Conservation (phyloP, 2,329 filamentous ascomycete species). For the Nemania sp. region DNA sequence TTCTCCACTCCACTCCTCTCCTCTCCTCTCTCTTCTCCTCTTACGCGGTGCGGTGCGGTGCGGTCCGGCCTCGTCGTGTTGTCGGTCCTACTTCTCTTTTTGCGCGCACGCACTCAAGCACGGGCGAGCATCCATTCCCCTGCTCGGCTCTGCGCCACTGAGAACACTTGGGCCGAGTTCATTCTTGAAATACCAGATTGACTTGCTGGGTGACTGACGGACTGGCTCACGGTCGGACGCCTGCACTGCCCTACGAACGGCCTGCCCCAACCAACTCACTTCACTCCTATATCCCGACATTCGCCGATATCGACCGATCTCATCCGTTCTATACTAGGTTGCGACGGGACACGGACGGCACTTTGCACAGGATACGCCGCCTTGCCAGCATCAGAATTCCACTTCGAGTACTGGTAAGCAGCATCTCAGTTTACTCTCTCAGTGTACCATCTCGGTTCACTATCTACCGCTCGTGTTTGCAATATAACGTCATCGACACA, state of each 20-base stretch:
- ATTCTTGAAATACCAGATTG: conserved; percentile 28
- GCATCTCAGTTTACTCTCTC: not conserved
- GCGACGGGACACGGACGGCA: conserved; percentile 1
- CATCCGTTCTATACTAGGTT: conserved; percentile 17
- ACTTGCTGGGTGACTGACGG: not conserved
- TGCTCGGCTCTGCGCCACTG: conserved; percentile 16
- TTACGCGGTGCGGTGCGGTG: no score
- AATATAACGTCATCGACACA: conserved; percentile 9
- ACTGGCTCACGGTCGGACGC: not conserved
- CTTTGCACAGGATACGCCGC: conserved; percentile 1
- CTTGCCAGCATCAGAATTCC: conserved; percentile 13
- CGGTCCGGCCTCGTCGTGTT: no score
- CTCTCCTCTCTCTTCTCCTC: no score
- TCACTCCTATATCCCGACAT: conserved; percentile 6
- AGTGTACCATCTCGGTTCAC: not conserved
- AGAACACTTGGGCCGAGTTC: not conserved
- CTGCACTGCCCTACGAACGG: no score
- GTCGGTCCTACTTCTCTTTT: no score
- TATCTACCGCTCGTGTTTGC: not conserved
- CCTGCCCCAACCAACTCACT: not conserved
- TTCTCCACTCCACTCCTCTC: conserved; percentile 1
- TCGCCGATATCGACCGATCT: conserved; percentile 5
- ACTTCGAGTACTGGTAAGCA: conserved; percentile 25
- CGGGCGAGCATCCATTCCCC: not conserved
- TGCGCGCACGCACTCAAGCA: no score